Base-by-base conservation (phyloP, 2,329 filamentous ascomycete genomes). In the Alternaria arbusti region DNA sequence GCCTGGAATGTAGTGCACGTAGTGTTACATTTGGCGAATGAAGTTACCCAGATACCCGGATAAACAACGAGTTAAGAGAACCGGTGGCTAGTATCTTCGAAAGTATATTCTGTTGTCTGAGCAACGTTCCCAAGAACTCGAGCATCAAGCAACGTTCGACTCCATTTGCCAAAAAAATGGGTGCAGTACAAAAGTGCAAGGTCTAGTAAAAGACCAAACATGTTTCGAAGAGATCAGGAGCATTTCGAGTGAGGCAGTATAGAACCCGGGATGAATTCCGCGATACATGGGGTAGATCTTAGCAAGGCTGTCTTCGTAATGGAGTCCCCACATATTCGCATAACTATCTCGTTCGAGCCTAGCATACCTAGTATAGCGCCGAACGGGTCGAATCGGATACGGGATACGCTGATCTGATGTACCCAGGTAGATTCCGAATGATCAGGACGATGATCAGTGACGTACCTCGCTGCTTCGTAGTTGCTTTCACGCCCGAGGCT, bases 221-320 rank as follows among this genome's bases (percentile, higher is more conserved):
- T 6, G 11, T 9, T 30, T 13, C 4, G 28, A 30, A 30, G 28
- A 30, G 11, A 30, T 12, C 6, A 30, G 2, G 1, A 30, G 28
- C 28, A 1, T 30, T 3, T 13, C 10, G 28, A 30, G 0, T 30
- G 3, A 13, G 1, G 30, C 4, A 2, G 15, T 8, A 1, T 3
- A 36, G 2, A 7, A 32, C 1, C 13, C 13, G 30, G 30, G 30
- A 36, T 36, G 1, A 36, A 36, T n/a, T 36, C 30, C 30, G 30
- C 30, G 4, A 36, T n/a, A n/a, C 13, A 36, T n/a, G 7, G 3
- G 1, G 3, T 36, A n/a, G 0, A 4, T 3, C 3, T 0, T n/a
- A 9, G 13, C 13, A n/a, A 36, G 30, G 13, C 30, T 32, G 11
- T 15, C 30, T 7, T 7, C 6, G 12, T 6, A 1, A 32, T 32